phyloP scores from a whole-genome alignment of 192 early-diverging fungal species.

The Thamnidium elegans region DNA sequence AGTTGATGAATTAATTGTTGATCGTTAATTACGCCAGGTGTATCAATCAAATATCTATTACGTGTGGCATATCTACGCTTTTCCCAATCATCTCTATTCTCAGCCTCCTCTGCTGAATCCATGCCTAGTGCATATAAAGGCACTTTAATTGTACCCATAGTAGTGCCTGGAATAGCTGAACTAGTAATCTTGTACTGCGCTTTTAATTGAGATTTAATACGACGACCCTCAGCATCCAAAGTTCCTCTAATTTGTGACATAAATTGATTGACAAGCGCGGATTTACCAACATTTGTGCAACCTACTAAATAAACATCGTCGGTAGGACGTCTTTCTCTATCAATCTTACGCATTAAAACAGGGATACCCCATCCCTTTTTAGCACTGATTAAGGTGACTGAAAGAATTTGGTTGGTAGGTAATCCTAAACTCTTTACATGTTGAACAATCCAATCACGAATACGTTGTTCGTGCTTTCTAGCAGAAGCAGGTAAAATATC shows the following conservation, averaged over 20 bases:
- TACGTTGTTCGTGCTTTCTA: conserved; percentile 43
- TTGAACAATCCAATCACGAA: conserved; percentile 51
- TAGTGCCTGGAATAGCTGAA: conserved; percentile 69
- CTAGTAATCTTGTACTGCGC: conserved; percentile 52
- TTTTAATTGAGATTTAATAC: conserved; percentile 3
- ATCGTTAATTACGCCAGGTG: conserved; percentile 62
- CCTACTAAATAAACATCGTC: conserved; percentile 71
- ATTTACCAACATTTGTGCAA: conserved; percentile 76
- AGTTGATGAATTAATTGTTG: conserved; percentile 49
- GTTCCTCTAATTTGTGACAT: conserved; percentile 49
- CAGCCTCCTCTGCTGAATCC: conserved; percentile 37
- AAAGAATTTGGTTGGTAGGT: conserved; percentile 28
- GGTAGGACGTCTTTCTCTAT: conserved; percentile 34
- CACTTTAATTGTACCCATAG: conserved; percentile 59
- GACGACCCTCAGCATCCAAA: conserved; percentile 9
- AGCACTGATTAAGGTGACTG: conserved; percentile 57
- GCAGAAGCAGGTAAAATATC: conserved; percentile 63
- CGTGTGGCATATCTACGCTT: conserved; percentile 11
- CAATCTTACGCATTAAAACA: conserved; percentile 45
- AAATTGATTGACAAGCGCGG: conserved; percentile 67
- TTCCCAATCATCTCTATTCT: conserved; percentile 35
- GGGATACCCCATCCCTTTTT: conserved; percentile 55
- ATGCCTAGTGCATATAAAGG: conserved; percentile 55
- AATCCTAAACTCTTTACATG: conserved; percentile 40
- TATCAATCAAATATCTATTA: conserved; percentile 50